These are phyloP conservation scores for Detonula confervacea DNA, from an alignment of 352 stramenopile species.

Conservation along the genomic window DNA sequence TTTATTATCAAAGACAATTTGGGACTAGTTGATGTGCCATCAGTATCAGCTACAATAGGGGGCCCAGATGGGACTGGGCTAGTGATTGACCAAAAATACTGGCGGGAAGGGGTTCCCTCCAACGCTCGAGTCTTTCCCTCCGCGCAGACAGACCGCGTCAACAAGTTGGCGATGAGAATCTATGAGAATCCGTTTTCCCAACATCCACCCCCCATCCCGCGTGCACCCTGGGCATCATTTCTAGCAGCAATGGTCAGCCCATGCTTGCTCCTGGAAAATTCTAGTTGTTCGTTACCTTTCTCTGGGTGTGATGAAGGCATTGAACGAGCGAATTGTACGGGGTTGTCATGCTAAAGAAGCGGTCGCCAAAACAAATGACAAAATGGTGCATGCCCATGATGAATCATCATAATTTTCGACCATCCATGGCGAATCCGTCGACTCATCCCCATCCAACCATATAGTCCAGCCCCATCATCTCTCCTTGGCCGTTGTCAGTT, in stretches of 20 bases:
- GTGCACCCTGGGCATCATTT: not conserved
- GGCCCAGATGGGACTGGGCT: too few species aligned
- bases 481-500: not conserved
- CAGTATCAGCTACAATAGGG: too few species aligned
- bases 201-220: not conserved
- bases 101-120: not conserved
- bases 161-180: not conserved
- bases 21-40: too few species aligned
- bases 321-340: not conserved
- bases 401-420: too few species aligned
- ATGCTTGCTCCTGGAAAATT: not conserved
- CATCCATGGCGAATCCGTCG: not conserved
- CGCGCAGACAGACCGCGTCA: not conserved
- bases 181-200: not conserved
- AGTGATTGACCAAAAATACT: not conserved
- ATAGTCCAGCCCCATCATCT: not conserved
- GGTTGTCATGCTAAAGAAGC: not conserved
- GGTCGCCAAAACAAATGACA: not conserved
- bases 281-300: not conserved
- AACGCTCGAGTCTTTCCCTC: not conserved
- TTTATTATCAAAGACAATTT: too few species aligned
- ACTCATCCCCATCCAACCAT: not conserved
- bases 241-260: not conserved
- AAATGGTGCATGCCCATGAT: not conserved
- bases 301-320: not conserved